A percentile compares a stretch with the other conserved stretches of the same genome.
phyloP scores from a whole-genome alignment of 2,329 filamentous ascomycete genomes.

The Exophiala sideris region DNA sequence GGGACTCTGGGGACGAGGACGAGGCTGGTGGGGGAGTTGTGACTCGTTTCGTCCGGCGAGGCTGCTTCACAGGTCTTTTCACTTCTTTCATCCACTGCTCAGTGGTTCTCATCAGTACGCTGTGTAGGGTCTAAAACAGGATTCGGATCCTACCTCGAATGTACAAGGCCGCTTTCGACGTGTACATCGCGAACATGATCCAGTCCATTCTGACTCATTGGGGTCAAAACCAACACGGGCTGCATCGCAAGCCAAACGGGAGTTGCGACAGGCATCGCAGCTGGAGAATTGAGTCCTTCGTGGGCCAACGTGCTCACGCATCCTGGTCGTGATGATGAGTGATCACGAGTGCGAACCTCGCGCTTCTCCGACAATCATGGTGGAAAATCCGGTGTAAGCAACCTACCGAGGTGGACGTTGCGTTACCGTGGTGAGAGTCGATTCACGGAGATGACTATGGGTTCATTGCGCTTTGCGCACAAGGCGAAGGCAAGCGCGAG shows the following conservation, averaged over 20 bases:
- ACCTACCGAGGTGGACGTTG: no score
- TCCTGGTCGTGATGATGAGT: not conserved
- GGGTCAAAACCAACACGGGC: conserved; percentile 21
- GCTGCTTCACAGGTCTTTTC: not conserved
- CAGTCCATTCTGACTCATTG: conserved; percentile 20
- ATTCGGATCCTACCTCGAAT: conserved; percentile 13
- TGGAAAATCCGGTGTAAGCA: not conserved
- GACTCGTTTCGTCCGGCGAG: not conserved
- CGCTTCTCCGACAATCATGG: not conserved
- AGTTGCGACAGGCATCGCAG: conserved; percentile 34
- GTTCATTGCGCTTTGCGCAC: no score
- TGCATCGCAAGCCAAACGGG: conserved; percentile 34
- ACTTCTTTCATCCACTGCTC: conserved; percentile 9
- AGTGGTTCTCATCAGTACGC: not conserved
- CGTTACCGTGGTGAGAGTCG: no score
- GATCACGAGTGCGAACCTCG: not conserved
- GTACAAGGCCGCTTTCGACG: conserved; percentile 17
- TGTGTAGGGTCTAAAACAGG: not conserved
- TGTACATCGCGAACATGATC: conserved; percentile 26
- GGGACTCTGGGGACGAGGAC: not conserved
- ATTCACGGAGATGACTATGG: no score
- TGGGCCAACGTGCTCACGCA: not conserved
- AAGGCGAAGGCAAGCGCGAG: no score
- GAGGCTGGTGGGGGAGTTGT: not conserved
- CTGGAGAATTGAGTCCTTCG: conserved; percentile 35